Percentiles rank a stretch among this genome's conserved stretches.
phyloP scores from a whole-genome alignment of 2,329 filamentous ascomycete genomes.

The Alternaria sp. region DNA sequence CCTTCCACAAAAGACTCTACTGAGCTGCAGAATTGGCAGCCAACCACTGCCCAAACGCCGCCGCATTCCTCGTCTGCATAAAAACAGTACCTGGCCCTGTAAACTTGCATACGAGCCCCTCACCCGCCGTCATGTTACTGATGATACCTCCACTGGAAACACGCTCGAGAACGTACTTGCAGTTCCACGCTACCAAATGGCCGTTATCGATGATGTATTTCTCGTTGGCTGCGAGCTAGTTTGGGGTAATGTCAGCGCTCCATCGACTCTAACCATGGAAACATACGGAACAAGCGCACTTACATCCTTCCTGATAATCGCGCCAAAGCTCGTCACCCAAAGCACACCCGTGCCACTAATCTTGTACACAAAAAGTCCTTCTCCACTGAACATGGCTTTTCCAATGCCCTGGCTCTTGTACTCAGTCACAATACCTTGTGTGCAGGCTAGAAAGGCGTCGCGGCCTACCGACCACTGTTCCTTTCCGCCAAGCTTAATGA shows the following conservation, averaged over 20 bases:
- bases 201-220: conserved; percentile 93
- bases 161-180: conserved; percentile 89
- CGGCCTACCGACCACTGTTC: conserved; percentile 85
- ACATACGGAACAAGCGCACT: conserved; percentile 51
- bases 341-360: conserved; percentile 81
- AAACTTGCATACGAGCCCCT: conserved; percentile 95
- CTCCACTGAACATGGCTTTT: conserved; percentile 93
- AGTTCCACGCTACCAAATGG: conserved; percentile 96
- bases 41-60: conserved; percentile 66
- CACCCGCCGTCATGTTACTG: conserved; percentile 80
- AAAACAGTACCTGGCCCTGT: conserved; percentile 88
- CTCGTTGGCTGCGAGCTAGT: conserved; percentile 61
- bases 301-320: conserved; percentile 93
- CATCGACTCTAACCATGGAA: background rate
- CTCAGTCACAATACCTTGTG: conserved; percentile 86
- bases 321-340: conserved; percentile 93
- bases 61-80: conserved; percentile 88
- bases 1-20: background rate
- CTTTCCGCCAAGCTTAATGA: conserved; percentile 74
- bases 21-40: conserved; percentile 25
- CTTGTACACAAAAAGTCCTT: conserved; percentile 90
- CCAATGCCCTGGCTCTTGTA: conserved; percentile 84
- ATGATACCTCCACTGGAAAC: conserved; percentile 91
- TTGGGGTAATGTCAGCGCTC: background rate
- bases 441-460: conserved; percentile 85